phyloP scores from a whole-genome alignment of 2,329 filamentous ascomycete species.

The Madurella fahalii region DNA sequence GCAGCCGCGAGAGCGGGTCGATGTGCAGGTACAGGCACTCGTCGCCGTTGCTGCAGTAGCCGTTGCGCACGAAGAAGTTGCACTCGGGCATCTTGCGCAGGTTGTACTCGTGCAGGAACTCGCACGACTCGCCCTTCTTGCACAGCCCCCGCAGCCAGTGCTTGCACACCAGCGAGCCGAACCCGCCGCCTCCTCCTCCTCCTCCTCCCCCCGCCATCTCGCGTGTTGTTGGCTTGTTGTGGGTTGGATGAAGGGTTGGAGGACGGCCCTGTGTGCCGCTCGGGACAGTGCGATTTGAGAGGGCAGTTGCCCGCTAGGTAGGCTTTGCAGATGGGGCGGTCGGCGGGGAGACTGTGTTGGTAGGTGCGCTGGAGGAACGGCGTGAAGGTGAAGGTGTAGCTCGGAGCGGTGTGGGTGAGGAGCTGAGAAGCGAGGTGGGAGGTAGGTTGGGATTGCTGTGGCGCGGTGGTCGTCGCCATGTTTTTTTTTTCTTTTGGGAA shows the following conservation, averaged over 20 bases:
- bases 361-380: conserved; percentile 81
- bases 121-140: conserved; percentile 95
- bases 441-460: neutral
- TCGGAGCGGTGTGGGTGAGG: conserved; percentile 52
- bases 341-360: conserved; percentile 75
- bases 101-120: conserved; percentile 98
- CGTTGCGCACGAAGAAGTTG: conserved; percentile 90
- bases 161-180: conserved; percentile 90
- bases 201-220: no score
- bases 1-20: conserved; percentile 73
- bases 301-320: conserved; percentile 85
- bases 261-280: conserved; percentile 65
- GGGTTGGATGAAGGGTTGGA: conserved; percentile 4
- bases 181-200: conserved; percentile 46
- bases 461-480: conserved; percentile 21
- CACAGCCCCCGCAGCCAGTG: conserved; percentile 96
- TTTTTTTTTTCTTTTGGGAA: conserved; percentile 15
- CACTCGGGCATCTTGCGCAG: conserved; percentile 97
- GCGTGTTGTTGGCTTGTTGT: conserved; percentile 30
- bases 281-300: conserved; percentile 75
- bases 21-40: conserved; percentile 93
- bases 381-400: conserved; percentile 75
- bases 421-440: conserved; percentile 41
- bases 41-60: conserved; percentile 94
- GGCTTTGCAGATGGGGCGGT: conserved; percentile 78